Base-by-base conservation (phyloP, 306 rosid genomes). In the Hippophae tibetana region DNA sequence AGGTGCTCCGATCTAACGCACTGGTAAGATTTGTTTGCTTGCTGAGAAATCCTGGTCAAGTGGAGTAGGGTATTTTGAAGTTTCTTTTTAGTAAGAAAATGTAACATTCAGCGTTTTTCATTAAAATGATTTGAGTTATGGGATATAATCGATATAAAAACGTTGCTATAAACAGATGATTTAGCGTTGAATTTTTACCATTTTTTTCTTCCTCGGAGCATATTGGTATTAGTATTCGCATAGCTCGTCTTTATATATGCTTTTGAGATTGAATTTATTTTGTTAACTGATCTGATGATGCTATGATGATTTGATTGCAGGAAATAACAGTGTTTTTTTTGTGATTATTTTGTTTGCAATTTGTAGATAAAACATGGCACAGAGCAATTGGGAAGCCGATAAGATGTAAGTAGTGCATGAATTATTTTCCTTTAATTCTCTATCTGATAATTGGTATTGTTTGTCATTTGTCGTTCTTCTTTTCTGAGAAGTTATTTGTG, bases 331-430 rank as follows among this genome's bases (percentile, higher is more conserved):
- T 56, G 57, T 56, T 61, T 58, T 56, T 26, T 48, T 14, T 18
- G 59, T 61, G 52, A 46, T 31, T 59, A 63, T 45, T 59, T 62
- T 64, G 67, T 43, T 72, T 65, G 26, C 14, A 45, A 1, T 27
- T 75, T 66, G 71, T 18, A 18, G 23, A 72, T 77, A 42, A 75
- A 45, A 56, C 60, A 90, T 90, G 97, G 86, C 89, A 47, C 95
- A 86, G 79, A 90, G 86, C 60, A 82, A 82, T 70, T 90, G 95
- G 97, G 97, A 90, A 79, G 97, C 97, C 8, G 97, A 86, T 84
- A 90, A 90, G 78, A 90, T 90, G 97, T 87, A 67, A 67, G 71
- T 48, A 10, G 9, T 13, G 13, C 13, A 40, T n/a, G 27, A 49
- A 14, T 47, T 60, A 18, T 27, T 25, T 9, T 63, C 40, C 47